Percentiles rank a stretch among this genome's conserved stretches.
Conservation (phyloP, 805 yeast species). For the Cephaloascus fragrans region DNA sequence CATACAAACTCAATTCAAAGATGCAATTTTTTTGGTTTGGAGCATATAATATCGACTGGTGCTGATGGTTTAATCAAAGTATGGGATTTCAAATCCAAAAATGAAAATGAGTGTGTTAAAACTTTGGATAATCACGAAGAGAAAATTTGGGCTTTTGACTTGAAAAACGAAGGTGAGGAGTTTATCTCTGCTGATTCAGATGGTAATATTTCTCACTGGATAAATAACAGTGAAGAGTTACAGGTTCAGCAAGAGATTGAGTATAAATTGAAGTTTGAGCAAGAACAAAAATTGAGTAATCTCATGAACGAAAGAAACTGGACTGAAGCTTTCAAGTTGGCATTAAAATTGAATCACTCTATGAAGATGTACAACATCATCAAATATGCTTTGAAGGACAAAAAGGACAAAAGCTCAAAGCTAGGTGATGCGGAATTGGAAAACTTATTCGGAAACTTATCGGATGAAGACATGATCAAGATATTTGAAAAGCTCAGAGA, state of each 20-base stretch:
- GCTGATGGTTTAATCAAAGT: slow-evolving; percentile 92
- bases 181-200: slow-evolving; percentile 91
- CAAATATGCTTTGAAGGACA: slow-evolving; percentile 44
- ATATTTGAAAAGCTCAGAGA: slow-evolving; percentile 75
- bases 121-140: slow-evolving; percentile 89
- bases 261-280: slow-evolving; percentile 55
- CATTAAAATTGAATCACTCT: slow-evolving; percentile 83
- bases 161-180: slow-evolving; percentile 53
- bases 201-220: slow-evolving; percentile 85
- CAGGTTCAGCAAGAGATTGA: slow-evolving; percentile 44
- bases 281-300: slow-evolving; percentile 81
- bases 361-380: slow-evolving; percentile 77
- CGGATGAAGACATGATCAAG: slow-evolving; percentile 45
- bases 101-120: slow-evolving; percentile 63
- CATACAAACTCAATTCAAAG: slow-evolving; percentile 90
- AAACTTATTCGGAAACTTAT: slow-evolving; percentile 45
- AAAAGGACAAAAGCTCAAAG: slow-evolving; percentile 36
- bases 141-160: slow-evolving; percentile 85
- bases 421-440: slow-evolving; percentile 58
- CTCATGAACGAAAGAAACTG: slow-evolving; percentile 66
- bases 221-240: slow-evolving; percentile 74
- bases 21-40: slow-evolving; percentile 56
- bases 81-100: slow-evolving; percentile 57
- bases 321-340: slow-evolving; percentile 81
- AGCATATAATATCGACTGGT: slow-evolving; percentile 64